Base-by-base conservation (phyloP, 345 rosid genomes). In the Bretschneidera sinensis region DNA sequence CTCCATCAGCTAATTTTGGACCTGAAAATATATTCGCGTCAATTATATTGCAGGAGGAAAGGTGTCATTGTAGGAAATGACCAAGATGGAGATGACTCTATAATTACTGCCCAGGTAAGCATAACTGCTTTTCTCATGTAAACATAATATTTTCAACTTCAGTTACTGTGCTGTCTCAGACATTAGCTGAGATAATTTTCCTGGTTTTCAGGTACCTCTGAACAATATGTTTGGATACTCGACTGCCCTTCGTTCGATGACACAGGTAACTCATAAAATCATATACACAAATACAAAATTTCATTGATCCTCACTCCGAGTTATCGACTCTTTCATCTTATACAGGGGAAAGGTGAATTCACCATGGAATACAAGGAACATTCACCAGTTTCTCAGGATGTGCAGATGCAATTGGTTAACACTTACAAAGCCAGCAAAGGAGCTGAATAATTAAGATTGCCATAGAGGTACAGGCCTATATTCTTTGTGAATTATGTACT, bases 291-390 rank as follows among this genome's bases (percentile, higher is more conserved):
- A 15, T 24, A 9, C 34, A 11, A 0, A 24, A 20, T 35, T 21
- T 39, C 6, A 0, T 54, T 15, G 15, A 64, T 64, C 47, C 33
- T 23, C 55, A 17, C n/a, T n/a, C n/a, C n/a, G n/a, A n/a, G n/a
- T n/a, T n/a, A 0, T 23, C 35, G 18, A 8, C 8, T 11, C 2
- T 24, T 13, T 4, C 20, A 21, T 20, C 33, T 22, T 21, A 6
- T 34, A 23, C 85, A 92, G 85, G 99, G 99, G 8, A 95, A 95
- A 76, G 97, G 97, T 20, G 99, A 95, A 73, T 91, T 95, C 71
- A 83, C 97, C 1, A 95, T 95, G 99, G 99, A 95, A 71, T 95
- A 95, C 85, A 91, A 91, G 74, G 99, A 95, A 66, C 99, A 95
- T 63, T 57, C 48, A 15, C 69, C 99, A 0, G 99, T 91, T 48